These are phyloP conservation scores for Jamesozyma lodderae DNA, from an alignment of 805 yeast species.

Conservation along the genomic window DNA sequence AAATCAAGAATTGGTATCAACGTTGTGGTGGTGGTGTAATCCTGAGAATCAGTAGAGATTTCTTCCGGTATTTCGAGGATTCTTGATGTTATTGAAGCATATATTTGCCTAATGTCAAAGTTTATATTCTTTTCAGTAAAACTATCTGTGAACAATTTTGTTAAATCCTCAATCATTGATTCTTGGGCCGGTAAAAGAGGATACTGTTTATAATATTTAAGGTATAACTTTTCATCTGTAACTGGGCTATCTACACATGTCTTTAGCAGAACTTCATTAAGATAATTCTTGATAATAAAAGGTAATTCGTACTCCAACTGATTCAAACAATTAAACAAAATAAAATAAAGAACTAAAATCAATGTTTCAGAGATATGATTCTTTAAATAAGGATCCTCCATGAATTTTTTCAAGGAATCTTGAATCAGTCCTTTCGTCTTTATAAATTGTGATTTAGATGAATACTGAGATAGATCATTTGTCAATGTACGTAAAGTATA, in stretches of 20 bases:
- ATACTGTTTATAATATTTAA: constrained; percentile 8
- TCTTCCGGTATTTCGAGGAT: constrained; percentile 54
- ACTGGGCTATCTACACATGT: constrained; percentile 10
- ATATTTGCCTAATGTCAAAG: constrained; percentile 16
- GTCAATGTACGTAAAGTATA: constrained; percentile 17
- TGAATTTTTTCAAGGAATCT: constrained; percentile 21
- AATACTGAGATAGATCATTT: constrained; percentile 16
- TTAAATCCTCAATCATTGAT: constrained; percentile 6
- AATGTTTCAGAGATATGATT: constrained; percentile 18
- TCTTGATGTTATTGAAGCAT: constrained; percentile 47
- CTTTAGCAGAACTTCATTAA: constrained; percentile 15
- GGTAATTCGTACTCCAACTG: constrained; percentile 15
- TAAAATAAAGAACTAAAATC: constrained; percentile 16
- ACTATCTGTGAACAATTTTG: neutral
- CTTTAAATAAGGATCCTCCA: constrained; percentile 9
- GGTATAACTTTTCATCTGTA: constrained; percentile 6
- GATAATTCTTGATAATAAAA: constrained; percentile 10
- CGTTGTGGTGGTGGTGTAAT: constrained; percentile 42
- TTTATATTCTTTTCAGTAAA: constrained; percentile 2
- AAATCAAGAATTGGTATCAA: constrained; percentile 61
- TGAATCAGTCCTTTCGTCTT: constrained; percentile 24
- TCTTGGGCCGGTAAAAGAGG: constrained; percentile 2
- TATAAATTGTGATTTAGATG: constrained; percentile 18
- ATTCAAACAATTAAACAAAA: constrained; percentile 7
- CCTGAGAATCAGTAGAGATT: constrained; percentile 25